Evolutionary conservation across 768 basidiomycete genomes (phyloP).

Genomic region (Tulasnella sp.): DNA sequence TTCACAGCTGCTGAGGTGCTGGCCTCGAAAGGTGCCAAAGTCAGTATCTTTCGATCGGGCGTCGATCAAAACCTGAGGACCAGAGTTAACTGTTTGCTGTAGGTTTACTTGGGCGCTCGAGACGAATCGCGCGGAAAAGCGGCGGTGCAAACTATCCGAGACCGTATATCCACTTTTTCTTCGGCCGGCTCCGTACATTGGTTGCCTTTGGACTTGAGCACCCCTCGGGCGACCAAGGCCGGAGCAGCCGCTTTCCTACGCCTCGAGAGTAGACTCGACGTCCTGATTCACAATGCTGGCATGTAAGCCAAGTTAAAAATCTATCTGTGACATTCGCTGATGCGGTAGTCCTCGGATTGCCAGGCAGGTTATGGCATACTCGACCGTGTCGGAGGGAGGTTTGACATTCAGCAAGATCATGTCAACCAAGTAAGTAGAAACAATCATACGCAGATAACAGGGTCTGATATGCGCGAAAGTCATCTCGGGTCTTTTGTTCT

Average conservation of each 20-base stretch:
- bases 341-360: not conserved
- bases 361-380: not conserved
- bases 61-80: too few species aligned
- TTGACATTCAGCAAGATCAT: slow-evolving; percentile 30
- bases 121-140: slow-evolving; percentile 52
- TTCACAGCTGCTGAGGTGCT: not conserved
- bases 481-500: slow-evolving; percentile 61
- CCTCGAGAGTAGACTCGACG: slow-evolving; percentile 58
- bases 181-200: slow-evolving; percentile 55
- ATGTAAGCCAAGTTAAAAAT: slow-evolving; percentile 45
- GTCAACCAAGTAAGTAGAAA: slow-evolving; percentile 30
- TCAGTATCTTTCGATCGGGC: not conserved
- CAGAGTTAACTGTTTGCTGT: not conserved
- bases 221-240: slow-evolving; percentile 53
- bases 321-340: not conserved
- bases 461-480: slow-evolving; percentile 39
- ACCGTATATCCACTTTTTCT: slow-evolving; percentile 45
- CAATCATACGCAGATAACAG: not conserved
- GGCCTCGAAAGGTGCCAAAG: slow-evolving; percentile 17
- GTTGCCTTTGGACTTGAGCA: slow-evolving; percentile 57
- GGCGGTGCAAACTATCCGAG: slow-evolving; percentile 53
- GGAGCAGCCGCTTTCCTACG: slow-evolving; percentile 55
- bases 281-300: slow-evolving; percentile 65
- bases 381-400: not conserved
- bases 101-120: slow-evolving; percentile 57